These are phyloP conservation scores for Podospora tetraspora DNA, from an alignment of 495 filamentous ascomycete genomes.

Conservation along the genomic window DNA sequence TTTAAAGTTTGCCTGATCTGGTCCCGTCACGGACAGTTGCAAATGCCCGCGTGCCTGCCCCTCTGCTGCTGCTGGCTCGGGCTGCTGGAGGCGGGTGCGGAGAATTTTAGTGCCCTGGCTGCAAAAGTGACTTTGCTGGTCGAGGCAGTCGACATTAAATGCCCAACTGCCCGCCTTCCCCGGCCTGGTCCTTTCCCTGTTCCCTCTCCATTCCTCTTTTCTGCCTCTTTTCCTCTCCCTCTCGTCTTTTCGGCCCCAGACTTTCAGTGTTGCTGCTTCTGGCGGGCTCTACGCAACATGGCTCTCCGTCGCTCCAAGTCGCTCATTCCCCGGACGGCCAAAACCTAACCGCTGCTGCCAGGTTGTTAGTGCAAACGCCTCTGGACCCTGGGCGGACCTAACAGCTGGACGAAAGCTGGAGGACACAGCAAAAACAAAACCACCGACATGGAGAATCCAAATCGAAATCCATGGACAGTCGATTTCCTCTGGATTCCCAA, in stretches of 20 bases:
- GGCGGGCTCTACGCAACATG: constrained; percentile 5
- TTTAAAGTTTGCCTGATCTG: constrained; percentile 23
- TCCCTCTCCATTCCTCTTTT: constrained; percentile 22
- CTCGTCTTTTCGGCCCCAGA: constrained; percentile 12
- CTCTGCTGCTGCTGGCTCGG: constrained; percentile 21
- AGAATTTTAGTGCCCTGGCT: constrained; percentile 35
- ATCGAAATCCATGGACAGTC: neutral
- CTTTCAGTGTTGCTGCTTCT: constrained; percentile 21
- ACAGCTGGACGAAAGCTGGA: neutral
- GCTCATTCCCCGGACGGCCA: constrained; percentile 12
- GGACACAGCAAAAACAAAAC: neutral
- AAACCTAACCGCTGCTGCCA: constrained; percentile 12
- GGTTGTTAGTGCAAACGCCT: constrained; percentile 24
- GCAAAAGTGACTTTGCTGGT: constrained; percentile 35
- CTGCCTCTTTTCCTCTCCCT: constrained; percentile 15
- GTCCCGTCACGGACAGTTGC: neutral
- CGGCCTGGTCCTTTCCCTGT: constrained; percentile 30
- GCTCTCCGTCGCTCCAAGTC: constrained; percentile 22
- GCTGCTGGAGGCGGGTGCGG: constrained; percentile 19
- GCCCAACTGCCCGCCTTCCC: constrained; percentile 41
- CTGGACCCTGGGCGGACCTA: neutral
- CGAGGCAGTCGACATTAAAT: constrained; percentile 36
- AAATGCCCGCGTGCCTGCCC: constrained; percentile 18
- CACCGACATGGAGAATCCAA: neutral
- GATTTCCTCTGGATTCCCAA: neutral